phyloP scores from a whole-genome alignment of 1,284 basidiomycete species.

The Cryptococcus jaspeensis region DNA sequence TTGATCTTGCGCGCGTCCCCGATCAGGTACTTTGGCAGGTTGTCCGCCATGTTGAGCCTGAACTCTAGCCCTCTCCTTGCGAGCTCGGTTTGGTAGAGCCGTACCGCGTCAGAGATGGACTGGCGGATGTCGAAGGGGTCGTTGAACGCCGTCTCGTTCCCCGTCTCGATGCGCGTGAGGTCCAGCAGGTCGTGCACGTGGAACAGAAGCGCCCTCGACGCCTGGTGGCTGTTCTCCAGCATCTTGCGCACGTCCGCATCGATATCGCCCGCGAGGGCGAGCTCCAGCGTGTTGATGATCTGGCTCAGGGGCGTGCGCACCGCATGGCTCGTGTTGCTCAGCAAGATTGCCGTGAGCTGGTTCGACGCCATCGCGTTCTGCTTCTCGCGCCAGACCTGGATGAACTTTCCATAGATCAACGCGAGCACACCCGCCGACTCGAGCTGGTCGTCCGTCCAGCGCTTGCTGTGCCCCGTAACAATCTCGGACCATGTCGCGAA shows the following conservation, averaged over 20 bases:
- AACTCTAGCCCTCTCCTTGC: constrained; percentile 66
- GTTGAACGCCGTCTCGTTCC: constrained; percentile 74
- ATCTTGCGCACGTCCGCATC: constrained; percentile 78
- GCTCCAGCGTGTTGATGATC: constrained; percentile 71
- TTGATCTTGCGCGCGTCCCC: constrained; percentile 73
- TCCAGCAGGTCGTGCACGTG: constrained; percentile 86
- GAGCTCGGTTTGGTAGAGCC: constrained; percentile 64
- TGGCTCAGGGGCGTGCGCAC: constrained; percentile 54
- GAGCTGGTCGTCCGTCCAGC: constrained; percentile 83
- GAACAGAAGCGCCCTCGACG: constrained; percentile 75
- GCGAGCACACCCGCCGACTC: constrained; percentile 85
- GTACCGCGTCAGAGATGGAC: constrained; percentile 68
- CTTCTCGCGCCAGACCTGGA: constrained; percentile 82
- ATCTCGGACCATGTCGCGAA: constrained; percentile 82
- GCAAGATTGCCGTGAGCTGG: constrained; percentile 72
- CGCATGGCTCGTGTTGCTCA: constrained; percentile 88
- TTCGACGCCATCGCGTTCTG: constrained; percentile 74
- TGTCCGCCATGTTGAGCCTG: constrained; percentile 58
- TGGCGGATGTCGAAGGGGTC: constrained; percentile 74
- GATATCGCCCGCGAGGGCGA: constrained; percentile 76
- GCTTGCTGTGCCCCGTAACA: constrained; percentile 67
- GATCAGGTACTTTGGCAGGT: constrained; percentile 61
- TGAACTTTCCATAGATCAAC: constrained; percentile 67
- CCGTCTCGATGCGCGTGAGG: constrained; percentile 76
- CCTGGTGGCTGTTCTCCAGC: constrained; percentile 72